A percentile compares a stretch with the other conserved stretches of the same genome.
Evolutionary conservation across 176 grass and related monocot species (phyloP).

Genomic region (Pharus latifolius): DNA sequence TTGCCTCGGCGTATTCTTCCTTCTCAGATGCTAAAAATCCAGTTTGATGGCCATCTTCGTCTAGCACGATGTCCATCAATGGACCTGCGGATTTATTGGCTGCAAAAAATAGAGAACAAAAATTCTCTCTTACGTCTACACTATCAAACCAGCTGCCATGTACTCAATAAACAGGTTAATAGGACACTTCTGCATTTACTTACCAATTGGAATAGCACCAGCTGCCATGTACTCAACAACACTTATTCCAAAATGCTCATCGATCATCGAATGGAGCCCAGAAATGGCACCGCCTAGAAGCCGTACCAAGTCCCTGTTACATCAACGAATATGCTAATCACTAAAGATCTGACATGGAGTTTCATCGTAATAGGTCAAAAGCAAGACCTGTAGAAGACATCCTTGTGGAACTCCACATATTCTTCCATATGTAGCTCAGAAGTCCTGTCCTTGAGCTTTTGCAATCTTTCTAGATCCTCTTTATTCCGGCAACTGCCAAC

Average conservation of each 20-base stretch:
- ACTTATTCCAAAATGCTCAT: slow-evolving; percentile 95
- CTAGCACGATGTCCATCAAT: slow-evolving; percentile 85
- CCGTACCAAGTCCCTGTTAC: slow-evolving; percentile 56
- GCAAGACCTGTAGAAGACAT: slow-evolving; percentile 61
- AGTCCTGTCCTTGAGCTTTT: slow-evolving; percentile 70
- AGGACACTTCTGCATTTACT: background rate
- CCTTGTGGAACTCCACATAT: slow-evolving; percentile 72
- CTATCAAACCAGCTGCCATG: background rate
- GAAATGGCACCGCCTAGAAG: slow-evolving; percentile 70
- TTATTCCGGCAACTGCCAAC: slow-evolving; percentile 80
- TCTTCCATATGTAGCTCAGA: slow-evolving; percentile 67
- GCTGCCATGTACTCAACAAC: slow-evolving; percentile 98
- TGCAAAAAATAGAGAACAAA: slow-evolving; percentile 6
- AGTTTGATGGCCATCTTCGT: slow-evolving; percentile 61
- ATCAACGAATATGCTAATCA: slow-evolving; percentile 6
- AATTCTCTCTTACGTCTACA: too few species aligned
- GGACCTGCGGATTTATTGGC: slow-evolving; percentile 89
- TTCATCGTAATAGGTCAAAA: background rate
- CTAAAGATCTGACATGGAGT: background rate
- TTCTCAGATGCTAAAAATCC: slow-evolving; percentile 59
- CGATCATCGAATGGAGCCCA: slow-evolving; percentile 91
- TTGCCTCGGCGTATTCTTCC: slow-evolving; percentile 70
- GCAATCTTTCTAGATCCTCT: slow-evolving; percentile 69
- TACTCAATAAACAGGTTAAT: background rate
- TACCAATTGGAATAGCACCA: slow-evolving; percentile 89